Evolutionary conservation across 768 basidiomycete genomes (phyloP), one percentile per base, ranked within the genome.

Genomic region (Panaeolus papilionaceus): DNA sequence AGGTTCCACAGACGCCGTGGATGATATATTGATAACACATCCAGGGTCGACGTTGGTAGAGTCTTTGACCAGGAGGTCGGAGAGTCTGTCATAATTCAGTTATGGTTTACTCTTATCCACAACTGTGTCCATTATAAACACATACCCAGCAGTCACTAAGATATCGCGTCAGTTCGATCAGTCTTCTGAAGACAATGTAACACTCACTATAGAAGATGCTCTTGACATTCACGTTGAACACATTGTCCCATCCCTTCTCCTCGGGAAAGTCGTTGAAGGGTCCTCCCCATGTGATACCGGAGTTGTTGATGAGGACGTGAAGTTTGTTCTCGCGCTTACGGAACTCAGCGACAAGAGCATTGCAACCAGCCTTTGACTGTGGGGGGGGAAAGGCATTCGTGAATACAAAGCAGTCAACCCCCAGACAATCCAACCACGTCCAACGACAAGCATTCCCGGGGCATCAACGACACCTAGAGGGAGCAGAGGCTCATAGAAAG

Each of bases 221-320:
- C 81, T 95, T 96, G 63, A 96, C 93, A 73, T 96, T 96, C 42
- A 95, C 87, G 23, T 87, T 86, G 75, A 95, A 86, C 44, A 95
- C 82, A 40, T 90, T 89, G 70, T 95, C 93, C 94, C 94, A 95
- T 1, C 94, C 94, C 70, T 89, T 89, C 71, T 88, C 88, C 77
- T 95, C 93, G 0, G 93, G 92, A 69, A 92, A 87, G 70, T 89
- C 83, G 10, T 86, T 80, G 75, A 84, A 92, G 0, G 88, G 83
- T 8, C 89, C 88, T 18, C 92, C 93, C 93, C 93, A 94, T 18
- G 91, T 84, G 33, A 87, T 88, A 7, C 93, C 94, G 9, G 91
- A 91, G 77, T 94, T 95, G 77, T 94, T 95, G 51, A 95, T 86
- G 6, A 96, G 86, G 63, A 95, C 89, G 71, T 96, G 91, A 0